A percentile compares a stretch with the other conserved stretches of the same genome.
Evolutionary conservation across 1,284 basidiomycete species (phyloP).

Genomic region (Boletus sp.): DNA sequence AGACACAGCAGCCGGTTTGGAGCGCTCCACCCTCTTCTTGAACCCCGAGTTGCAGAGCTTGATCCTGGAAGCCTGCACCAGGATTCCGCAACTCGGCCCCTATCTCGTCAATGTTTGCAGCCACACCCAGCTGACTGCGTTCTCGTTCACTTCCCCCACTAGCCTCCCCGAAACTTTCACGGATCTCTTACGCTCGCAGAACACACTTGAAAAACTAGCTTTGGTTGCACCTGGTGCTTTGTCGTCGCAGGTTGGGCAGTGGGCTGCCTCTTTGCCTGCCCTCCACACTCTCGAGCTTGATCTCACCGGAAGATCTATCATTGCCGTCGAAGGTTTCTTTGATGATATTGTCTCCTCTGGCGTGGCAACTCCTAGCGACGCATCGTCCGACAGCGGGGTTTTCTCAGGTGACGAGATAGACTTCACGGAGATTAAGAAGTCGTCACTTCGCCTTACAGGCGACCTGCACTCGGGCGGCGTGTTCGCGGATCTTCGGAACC

Average conservation of each 20-base stretch:
- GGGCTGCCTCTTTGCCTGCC: slow-evolving; percentile 56
- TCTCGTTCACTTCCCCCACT: slow-evolving; percentile 64
- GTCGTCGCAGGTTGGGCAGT: slow-evolving; percentile 61
- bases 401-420: slow-evolving; percentile 72
- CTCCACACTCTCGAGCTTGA: slow-evolving; percentile 65
- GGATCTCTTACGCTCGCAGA: slow-evolving; percentile 55
- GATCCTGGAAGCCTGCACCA: slow-evolving; percentile 56
- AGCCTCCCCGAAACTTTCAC: slow-evolving; percentile 67
- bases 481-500: slow-evolving; percentile 53
- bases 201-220: slow-evolving; percentile 54
- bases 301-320: slow-evolving; percentile 59
- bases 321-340: slow-evolving; percentile 73
- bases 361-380: slow-evolving; percentile 61
- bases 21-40: slow-evolving; percentile 60
- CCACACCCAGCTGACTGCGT: slow-evolving; percentile 55
- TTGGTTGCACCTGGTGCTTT: slow-evolving; percentile 69
- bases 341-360: slow-evolving; percentile 65
- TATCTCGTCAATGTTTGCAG: slow-evolving; percentile 61
- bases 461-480: slow-evolving; percentile 48
- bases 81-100: slow-evolving; percentile 51
- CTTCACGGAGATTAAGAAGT: slow-evolving; percentile 66
- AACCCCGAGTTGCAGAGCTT: slow-evolving; percentile 55
- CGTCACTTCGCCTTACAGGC: slow-evolving; percentile 55
- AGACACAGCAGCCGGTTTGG: slow-evolving; percentile 59
- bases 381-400: slow-evolving; percentile 66